These are phyloP conservation scores for Ramicandelaber brevisporus DNA, from an alignment of 192 early-diverging fungal species.

Conservation along the genomic window DNA sequence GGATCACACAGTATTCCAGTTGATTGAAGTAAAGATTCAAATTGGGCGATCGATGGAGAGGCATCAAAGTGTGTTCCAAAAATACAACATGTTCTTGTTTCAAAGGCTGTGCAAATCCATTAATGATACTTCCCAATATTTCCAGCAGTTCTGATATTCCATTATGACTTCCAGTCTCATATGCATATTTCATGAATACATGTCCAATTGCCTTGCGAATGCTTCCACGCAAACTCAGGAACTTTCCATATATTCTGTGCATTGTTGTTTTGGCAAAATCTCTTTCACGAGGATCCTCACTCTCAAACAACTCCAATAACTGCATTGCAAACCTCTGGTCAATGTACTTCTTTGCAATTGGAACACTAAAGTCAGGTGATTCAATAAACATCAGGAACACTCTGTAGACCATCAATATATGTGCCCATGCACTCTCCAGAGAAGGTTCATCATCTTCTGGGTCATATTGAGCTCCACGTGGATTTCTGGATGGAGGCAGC, in stretches of 20 bases:
- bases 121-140: conserved; percentile 99
- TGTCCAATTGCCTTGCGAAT: conserved; percentile 95
- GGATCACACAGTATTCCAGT: conserved; percentile 93
- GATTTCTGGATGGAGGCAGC: conserved; percentile 86
- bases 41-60: conserved; percentile 88
- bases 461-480: conserved; percentile 87
- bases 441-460: conserved; percentile 99
- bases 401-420: conserved; percentile 93
- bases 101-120: conserved; percentile 93
- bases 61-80: conserved; percentile 73
- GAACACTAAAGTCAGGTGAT: conserved; percentile 91
- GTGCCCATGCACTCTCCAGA: conserved; percentile 91
- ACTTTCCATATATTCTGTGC: conserved; percentile 96
- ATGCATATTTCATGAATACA: conserved; percentile 95
- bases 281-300: conserved; percentile 93
- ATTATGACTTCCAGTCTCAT: conserved; percentile 90
- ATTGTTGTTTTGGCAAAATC: conserved; percentile 97
- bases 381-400: conserved; percentile 97
- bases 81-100: conserved; percentile 99
- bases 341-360: conserved; percentile 87
- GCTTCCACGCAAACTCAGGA: conserved; percentile 86
- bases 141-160: conserved; percentile 96
- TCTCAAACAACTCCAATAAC: conserved; percentile 95
- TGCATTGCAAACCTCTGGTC: conserved; percentile 69
- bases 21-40: conserved; percentile 90